Base-by-base conservation (phyloP, 345 rosid genomes). In the Salix koriyanagi region DNA sequence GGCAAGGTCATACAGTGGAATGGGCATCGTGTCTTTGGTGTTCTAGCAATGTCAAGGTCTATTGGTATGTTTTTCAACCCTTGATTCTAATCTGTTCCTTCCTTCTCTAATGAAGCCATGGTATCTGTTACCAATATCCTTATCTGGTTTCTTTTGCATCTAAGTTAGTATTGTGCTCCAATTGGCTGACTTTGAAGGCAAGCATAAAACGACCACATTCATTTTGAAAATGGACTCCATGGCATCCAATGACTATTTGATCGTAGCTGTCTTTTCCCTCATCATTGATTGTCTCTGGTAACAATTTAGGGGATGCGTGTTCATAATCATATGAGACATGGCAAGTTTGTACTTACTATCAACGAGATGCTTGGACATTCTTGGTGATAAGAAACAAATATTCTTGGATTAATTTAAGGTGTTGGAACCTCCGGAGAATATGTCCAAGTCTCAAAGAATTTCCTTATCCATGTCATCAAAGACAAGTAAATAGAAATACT, bases 1-100 rank as follows among this genome's bases (percentile, higher is more conserved):
- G 99, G 99, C 46, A 96, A 88, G 88, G 97, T 96, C 81, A 96
- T 96, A 74, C 96, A 92, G 50, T 96, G 98, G 99, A 94, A 93
- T 69, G 98, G 98, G 26, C 95, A 91, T 76, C 97, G 98, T 61
- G 99, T 96, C 69, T 93, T 92, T 72, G 99, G 99, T 21, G 98
- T 96, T 80, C 94, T 96, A 72, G 99, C 97, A 44, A 92, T 96
- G 98, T 96, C 99, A 58, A 93, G 98, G 75, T 93, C 99, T 72
- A 88, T 96, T 58, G 99, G 99, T 93, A 84, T 61, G 91, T 65
- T 28, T 42, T 77, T 64, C 64, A 65, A 67, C 42, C 28, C 11
- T 54, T 54, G 60, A 34, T 26, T 50, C 23, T 30, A 23, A 37
- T 19, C 13, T 56, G 62, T 56, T 60, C 75, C 37, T 70, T 54